Conservation (phyloP, 139 green algal genomes). For the Klebsormidium nitens region DNA sequence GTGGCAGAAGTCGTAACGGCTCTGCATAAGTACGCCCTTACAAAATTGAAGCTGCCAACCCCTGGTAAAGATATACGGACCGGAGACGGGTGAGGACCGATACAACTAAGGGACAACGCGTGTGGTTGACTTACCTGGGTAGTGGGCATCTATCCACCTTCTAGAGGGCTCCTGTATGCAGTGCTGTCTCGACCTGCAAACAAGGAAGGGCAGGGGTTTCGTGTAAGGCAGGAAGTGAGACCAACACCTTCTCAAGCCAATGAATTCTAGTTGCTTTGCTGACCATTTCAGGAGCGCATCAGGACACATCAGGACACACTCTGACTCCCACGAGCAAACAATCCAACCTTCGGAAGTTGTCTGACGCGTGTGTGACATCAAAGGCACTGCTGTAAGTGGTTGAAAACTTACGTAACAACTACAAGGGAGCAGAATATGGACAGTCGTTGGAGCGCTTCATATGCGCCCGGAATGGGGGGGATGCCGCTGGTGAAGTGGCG, state of each 20-base stretch:
- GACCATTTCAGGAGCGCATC: too few relatives aligned
- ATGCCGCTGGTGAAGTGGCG: constrained; percentile 81
- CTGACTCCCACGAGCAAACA: constrained; percentile 1
- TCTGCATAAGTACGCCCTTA: too few relatives aligned
- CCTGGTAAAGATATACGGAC: too few relatives aligned
- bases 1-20: too few relatives aligned
- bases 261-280: background rate
- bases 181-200: constrained; percentile 61
- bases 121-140: constrained; percentile 7
- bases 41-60: too few relatives aligned
- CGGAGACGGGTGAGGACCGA: too few relatives aligned
- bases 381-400: background rate
- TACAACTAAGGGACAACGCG: too few relatives aligned
- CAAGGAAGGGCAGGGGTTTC: background rate
- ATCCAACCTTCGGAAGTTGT: background rate
- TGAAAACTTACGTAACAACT: constrained; percentile 50
- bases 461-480: constrained; percentile 77
- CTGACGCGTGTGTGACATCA: background rate
- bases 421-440: constrained; percentile 60
- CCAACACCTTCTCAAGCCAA: constrained; percentile 3
- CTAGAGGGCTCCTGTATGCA: constrained; percentile 76
- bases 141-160: constrained; percentile 61
- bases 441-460: constrained; percentile 63
- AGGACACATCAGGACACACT: background rate
- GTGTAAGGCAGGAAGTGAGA: background rate